Base-by-base conservation (phyloP, 805 yeast species). In the Candida cerambycidarum region DNA sequence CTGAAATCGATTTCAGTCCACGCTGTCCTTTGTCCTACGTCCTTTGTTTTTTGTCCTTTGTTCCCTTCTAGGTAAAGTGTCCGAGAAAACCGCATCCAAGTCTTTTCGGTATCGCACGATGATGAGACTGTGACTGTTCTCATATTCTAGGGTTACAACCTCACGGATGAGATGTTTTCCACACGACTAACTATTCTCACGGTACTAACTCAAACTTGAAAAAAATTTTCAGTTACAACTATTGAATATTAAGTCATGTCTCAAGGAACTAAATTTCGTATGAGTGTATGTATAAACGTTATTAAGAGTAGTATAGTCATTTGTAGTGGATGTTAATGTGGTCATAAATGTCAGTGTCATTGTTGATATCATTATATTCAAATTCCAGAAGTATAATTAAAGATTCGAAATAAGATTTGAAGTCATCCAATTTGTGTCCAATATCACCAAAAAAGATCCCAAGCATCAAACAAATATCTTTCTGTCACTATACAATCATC, bases 261-360 rank as follows among this genome's bases (percentile, higher is more conserved):
- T 80, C 88, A 95, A 76, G 97, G 99, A 83, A 93, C 89, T 85
- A 92, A 92, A 83, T 93, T 85, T 89, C 89, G 97, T 80, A 89
- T 92, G 87, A 89, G 99, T 76, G 95, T 87, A 87, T 76, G 96
- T 86, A 53, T 59, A 8, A 15, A 21, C 23, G 23, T 21, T 21
- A 21, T 21, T 21, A 8, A 6, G 23, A 8, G 8, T 21, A 21
- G 23, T 21, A 21, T 21, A 21, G 23, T 21, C 23, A 21, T 21
- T 6, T 21, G 8, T 21, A 8, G 8, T 21, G 8, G 23, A 21
- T 21, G 23, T 21, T 8, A 21, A 21, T 21, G 23, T 21, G 13
- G 24, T 21, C 24, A 21, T 7, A 21, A 21, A n/a, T n/a, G n/a
- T n/a, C n/a, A n/a, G n/a, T n/a, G n/a, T n/a, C n/a, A n/a, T n/a